phyloP scores from a whole-genome alignment of 306 rosid species.

The Vicia faba region DNA sequence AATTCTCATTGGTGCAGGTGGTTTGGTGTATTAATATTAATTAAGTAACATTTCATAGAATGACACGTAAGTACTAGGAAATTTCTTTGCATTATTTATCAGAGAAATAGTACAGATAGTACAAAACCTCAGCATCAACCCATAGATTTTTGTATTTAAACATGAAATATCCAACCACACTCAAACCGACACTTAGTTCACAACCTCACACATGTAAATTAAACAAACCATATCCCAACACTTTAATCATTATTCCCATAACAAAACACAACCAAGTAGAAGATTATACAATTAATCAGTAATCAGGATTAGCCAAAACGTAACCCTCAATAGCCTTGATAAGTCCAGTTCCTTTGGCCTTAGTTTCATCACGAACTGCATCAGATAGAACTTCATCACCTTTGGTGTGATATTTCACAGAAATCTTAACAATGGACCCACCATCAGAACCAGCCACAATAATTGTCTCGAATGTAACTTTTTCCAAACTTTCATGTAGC shows the following conservation, averaged over 20 bases:
- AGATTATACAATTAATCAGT: background rate
- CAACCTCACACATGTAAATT: background rate
- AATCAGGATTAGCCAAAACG: conserved; percentile 33
- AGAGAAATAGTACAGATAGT: background rate
- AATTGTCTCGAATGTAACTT: conserved; percentile 22
- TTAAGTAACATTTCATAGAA: too few relatives aligned
- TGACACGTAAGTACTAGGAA: background rate
- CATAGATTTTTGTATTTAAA: background rate
- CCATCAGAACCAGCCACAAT: conserved; percentile 33
- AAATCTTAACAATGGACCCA: conserved; percentile 38
- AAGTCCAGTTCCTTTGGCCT: conserved; percentile 24
- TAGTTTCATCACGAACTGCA: conserved; percentile 20
- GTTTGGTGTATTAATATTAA: too few relatives aligned
- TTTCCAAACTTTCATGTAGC: conserved; percentile 36
- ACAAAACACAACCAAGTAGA: background rate
- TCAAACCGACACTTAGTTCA: background rate
- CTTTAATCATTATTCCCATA: background rate
- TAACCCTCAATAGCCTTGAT: conserved; percentile 40
- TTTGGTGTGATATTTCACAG: conserved; percentile 27
- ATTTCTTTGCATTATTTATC: conserved; percentile 7
- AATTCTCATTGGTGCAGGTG: too few relatives aligned
- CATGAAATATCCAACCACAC: background rate
- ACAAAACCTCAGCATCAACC: background rate
- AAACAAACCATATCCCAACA: background rate
- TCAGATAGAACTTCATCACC: conserved; percentile 29